Evolutionary conservation across 129 eudicot genomes (phyloP).

Genomic region (Arctium lappa): DNA sequence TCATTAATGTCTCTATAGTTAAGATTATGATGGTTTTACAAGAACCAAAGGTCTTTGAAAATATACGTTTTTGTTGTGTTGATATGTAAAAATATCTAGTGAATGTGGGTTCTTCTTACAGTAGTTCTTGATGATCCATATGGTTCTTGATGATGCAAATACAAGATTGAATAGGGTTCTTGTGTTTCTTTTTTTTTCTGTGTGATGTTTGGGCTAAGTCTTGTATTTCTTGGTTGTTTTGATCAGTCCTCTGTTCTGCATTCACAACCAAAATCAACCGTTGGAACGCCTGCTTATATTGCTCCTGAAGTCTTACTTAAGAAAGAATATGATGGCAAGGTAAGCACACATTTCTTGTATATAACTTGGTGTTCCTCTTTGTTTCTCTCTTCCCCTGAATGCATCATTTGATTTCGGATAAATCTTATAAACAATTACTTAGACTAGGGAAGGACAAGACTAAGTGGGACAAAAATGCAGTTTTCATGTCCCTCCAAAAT

Average conservation of each 20-base stretch:
- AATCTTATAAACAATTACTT: background rate
- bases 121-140: too few relatives aligned
- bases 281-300: slow-evolving; percentile 77
- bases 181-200: background rate
- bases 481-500: too few relatives aligned
- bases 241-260: slow-evolving; percentile 74
- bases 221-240: slow-evolving; percentile 2
- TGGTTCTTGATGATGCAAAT: background rate
- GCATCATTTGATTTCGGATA: background rate
- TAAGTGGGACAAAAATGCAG: too few relatives aligned
- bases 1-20: background rate
- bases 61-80: too few relatives aligned
- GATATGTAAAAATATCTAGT: too few relatives aligned
- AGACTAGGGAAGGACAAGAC: too few relatives aligned
- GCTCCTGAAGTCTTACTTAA: slow-evolving; percentile 74
- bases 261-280: slow-evolving; percentile 84
- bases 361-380: background rate
- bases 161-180: slow-evolving; percentile 4
- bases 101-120: too few relatives aligned
- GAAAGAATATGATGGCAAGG: slow-evolving; percentile 87
- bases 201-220: background rate
- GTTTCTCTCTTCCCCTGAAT: too few relatives aligned
- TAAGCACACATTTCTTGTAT: background rate
- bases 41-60: too few relatives aligned
- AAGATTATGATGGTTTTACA: background rate